Evolutionary conservation across 2,329 filamentous ascomycete species (phyloP).

Genomic region (Pyricularia grisea): DNA sequence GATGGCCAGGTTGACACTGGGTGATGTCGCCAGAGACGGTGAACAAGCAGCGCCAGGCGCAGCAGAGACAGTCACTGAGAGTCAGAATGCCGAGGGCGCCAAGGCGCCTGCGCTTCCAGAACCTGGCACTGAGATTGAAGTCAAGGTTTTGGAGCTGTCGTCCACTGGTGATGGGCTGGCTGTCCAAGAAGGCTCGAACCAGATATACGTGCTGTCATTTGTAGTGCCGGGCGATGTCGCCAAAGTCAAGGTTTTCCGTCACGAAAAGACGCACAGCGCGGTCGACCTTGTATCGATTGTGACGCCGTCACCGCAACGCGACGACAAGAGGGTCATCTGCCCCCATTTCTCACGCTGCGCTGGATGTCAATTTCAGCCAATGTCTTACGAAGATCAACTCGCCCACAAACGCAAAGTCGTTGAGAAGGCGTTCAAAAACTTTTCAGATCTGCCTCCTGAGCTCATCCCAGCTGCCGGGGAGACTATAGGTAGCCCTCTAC

Average conservation of each 20-base stretch:
- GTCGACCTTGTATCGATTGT: constrained; percentile 77
- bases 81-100: neutral
- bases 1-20: constrained; percentile 30
- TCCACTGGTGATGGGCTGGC: constrained; percentile 90
- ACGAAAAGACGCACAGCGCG: constrained; percentile 59
- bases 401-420: constrained; percentile 76
- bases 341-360: constrained; percentile 81
- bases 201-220: constrained; percentile 82
- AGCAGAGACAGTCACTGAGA: constrained; percentile 12
- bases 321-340: constrained; percentile 70
- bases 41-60: constrained; percentile 7
- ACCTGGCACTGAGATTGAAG: constrained; percentile 65
- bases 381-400: constrained; percentile 80
- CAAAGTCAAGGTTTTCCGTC: constrained; percentile 68
- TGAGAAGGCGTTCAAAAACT: constrained; percentile 85
- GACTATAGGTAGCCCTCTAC: constrained; percentile 81
- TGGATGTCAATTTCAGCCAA: constrained; percentile 97
- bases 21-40: neutral
- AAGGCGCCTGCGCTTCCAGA: constrained; percentile 42
- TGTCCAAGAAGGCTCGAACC: constrained; percentile 50
- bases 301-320: constrained; percentile 63
- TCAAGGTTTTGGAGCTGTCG: constrained; percentile 73
- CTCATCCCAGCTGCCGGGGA: constrained; percentile 68
- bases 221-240: constrained; percentile 75
- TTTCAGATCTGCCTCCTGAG: constrained; percentile 70